A percentile compares a stretch with the other conserved stretches of the same genome.
Evolutionary conservation across 73 alveolate species (phyloP).

Genomic region (Paraurostyla sp.): DNA sequence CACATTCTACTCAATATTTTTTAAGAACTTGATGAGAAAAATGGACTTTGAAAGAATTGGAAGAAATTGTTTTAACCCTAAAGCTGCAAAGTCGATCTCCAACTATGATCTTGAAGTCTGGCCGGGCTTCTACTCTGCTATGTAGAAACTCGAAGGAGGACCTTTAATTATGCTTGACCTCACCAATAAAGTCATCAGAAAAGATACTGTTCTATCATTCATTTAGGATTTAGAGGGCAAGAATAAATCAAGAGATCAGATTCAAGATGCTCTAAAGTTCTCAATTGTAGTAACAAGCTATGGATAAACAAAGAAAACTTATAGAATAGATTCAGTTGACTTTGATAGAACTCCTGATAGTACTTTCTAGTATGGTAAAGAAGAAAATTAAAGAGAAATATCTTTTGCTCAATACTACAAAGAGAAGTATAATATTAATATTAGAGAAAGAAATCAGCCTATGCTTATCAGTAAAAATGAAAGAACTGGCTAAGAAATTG

Average conservation of each 20-base stretch:
- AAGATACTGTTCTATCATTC: conserved; percentile 63
- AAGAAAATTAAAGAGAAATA: conserved; percentile 51
- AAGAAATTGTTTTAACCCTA: conserved; percentile 71
- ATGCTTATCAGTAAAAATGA: conserved; percentile 70
- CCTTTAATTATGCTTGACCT: conserved; percentile 73
- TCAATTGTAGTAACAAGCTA: conserved; percentile 80
- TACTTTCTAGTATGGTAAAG: conserved; percentile 66
- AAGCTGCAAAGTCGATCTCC: conserved; percentile 49
- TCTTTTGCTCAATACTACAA: conserved; percentile 76
- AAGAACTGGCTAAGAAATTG: conserved; percentile 68
- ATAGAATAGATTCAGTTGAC: conserved; percentile 75
- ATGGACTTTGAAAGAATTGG: conserved; percentile 71
- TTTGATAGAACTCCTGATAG: conserved; percentile 72
- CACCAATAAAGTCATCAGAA: conserved; percentile 73
- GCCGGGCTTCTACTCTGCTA: conserved; percentile 81
- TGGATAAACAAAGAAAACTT: conserved; percentile 72
- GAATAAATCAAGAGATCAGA: not conserved
- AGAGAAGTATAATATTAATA: conserved; percentile 72
- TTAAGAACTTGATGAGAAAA: conserved; percentile 65
- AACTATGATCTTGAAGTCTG: conserved; percentile 64
- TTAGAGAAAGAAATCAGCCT: conserved; percentile 79
- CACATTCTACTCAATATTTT: conserved; percentile 66
- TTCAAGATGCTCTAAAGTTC: conserved; percentile 63
- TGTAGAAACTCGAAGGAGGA: conserved; percentile 67
- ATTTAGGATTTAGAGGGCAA: conserved; percentile 40